phyloP scores from a whole-genome alignment of 768 basidiomycete species.

The Termitomyces sp. region DNA sequence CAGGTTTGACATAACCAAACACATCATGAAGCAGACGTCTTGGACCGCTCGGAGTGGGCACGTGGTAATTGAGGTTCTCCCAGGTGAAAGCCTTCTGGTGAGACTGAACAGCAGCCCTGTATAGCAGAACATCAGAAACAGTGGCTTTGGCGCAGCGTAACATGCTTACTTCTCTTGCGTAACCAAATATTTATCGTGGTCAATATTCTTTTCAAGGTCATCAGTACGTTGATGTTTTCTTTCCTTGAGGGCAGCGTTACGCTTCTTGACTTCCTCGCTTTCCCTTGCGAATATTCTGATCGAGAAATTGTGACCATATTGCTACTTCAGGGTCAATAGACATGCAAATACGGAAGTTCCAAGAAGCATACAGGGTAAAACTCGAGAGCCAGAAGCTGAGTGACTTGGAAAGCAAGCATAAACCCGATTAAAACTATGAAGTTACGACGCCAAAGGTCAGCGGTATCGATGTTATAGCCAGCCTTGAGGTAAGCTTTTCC shows the following conservation, averaged over 20 bases:
- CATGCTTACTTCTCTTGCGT: conserved; percentile 8
- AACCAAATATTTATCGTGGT: background rate
- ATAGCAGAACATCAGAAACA: background rate
- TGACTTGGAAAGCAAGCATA: conserved; percentile 61
- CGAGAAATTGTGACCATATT: conserved; percentile 45
- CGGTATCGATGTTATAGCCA: conserved; percentile 41
- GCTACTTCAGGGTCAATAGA: conserved; percentile 22
- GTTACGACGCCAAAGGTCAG: conserved; percentile 62
- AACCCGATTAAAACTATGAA: conserved; percentile 69
- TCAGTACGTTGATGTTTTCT: conserved; percentile 40
- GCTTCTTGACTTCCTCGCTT: conserved; percentile 43
- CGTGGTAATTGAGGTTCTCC: conserved; percentile 72
- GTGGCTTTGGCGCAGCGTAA: background rate
- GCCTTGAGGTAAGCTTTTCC: conserved; percentile 61
- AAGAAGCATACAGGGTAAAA: conserved; percentile 47
- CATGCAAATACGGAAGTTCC: background rate
- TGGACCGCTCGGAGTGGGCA: conserved; percentile 60
- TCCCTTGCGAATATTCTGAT: conserved; percentile 61
- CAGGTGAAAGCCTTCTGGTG: conserved; percentile 70
- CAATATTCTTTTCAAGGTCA: conserved; percentile 19
- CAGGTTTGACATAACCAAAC: conserved; percentile 78
- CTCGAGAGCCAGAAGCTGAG: conserved; percentile 65
- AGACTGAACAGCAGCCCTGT: conserved; percentile 11
- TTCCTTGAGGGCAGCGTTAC: conserved; percentile 47
- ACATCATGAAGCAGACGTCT: conserved; percentile 68